phyloP scores from a whole-genome alignment of 345 rosid genomes.

The Gossypium arboreum region DNA sequence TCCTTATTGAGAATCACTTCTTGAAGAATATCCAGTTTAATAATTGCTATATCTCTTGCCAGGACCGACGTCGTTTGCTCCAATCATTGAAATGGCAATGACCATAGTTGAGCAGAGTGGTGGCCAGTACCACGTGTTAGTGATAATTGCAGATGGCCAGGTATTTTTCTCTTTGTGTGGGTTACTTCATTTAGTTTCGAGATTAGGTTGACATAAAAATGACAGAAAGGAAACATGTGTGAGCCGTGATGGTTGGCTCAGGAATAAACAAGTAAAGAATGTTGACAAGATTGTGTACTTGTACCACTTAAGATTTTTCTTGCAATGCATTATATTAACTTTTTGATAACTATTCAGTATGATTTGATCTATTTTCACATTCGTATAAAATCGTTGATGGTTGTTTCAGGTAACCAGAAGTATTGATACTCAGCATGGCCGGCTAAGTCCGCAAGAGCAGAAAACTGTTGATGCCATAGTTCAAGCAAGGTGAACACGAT shows the following conservation, averaged over 20 bases:
- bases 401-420: slow-evolving; percentile 83
- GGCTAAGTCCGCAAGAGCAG: slow-evolving; percentile 81
- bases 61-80: slow-evolving; percentile 3
- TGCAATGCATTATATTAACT: not conserved
- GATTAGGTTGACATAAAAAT: not conserved
- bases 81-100: not conserved
- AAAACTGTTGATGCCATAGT: slow-evolving; percentile 93
- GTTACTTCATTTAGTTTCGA: not conserved
- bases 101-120: not conserved
- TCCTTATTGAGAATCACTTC: not conserved
- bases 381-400: not conserved
- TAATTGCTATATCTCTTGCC: not conserved
- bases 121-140: not conserved
- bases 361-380: not conserved
- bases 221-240: not conserved
- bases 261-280: not conserved
- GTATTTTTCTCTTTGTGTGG: not conserved
- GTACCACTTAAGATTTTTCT: not conserved
- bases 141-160: not conserved
- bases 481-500: slow-evolving; percentile 61
- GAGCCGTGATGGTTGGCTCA: not conserved
- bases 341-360: not conserved
- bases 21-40: not conserved
- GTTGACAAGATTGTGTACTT: not conserved
- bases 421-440: slow-evolving; percentile 66